Percentiles rank a stretch among this genome's conserved stretches.
Evolutionary conservation across 2,329 filamentous ascomycete genomes (phyloP).

Genomic region (Helicocarpus griseus): DNA sequence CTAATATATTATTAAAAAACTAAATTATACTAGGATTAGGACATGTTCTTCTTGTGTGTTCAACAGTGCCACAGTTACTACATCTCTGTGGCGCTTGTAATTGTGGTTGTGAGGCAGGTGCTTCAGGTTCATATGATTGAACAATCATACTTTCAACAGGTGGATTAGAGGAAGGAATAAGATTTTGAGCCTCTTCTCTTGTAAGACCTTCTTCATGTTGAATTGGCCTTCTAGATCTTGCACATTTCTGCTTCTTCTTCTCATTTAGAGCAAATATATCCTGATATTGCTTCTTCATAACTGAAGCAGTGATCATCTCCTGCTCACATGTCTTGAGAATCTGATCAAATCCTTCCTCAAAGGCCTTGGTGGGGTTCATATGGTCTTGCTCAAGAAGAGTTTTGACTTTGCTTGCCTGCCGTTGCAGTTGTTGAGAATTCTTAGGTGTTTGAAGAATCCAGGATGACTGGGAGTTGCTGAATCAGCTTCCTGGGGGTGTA

Average conservation of each 20-base stretch:
- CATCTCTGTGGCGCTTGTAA: too few species aligned
- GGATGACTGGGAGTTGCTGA: background rate
- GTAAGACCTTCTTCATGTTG: background rate
- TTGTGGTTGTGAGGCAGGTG: too few species aligned
- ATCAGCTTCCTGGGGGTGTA: background rate
- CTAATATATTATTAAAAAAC: too few species aligned
- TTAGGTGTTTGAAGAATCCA: slow-evolving; percentile 3
- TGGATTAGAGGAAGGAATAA: background rate
- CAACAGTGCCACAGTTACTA: too few species aligned
- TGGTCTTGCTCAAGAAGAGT: background rate
- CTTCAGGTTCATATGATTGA: background rate
- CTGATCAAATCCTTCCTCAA: background rate
- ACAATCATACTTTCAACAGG: background rate
- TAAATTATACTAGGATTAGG: too few species aligned
- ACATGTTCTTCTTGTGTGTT: too few species aligned
- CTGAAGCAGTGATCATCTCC: background rate
- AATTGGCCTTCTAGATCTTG: background rate
- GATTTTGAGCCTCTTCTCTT: background rate
- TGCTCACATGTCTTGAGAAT: background rate
- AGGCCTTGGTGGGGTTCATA: background rate
- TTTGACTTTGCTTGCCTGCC: background rate
- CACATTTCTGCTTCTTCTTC: background rate
- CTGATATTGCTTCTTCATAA: background rate
- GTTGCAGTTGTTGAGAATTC: background rate
- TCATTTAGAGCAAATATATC: background rate